Base-by-base conservation (phyloP, 768 basidiomycete genomes). In the Obba rivulosa region DNA sequence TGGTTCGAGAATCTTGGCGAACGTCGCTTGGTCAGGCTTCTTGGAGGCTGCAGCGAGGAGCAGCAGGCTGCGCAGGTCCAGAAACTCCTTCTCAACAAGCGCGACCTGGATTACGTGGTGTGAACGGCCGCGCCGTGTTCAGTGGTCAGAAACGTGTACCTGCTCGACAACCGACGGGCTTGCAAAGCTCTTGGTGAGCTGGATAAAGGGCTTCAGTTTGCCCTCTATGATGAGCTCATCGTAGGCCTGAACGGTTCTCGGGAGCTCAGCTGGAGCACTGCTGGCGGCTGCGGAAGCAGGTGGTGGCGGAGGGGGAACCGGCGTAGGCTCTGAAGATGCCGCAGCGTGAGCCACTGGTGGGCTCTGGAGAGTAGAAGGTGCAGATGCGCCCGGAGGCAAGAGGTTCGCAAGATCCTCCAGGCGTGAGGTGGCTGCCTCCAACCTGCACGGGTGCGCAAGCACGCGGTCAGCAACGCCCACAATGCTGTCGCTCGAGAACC, bases 401-500 rank as follows among this genome's bases (percentile, higher is more conserved):
- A 78, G 71, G 35, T 77, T 72, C 34, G 86, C 85, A 51, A 92
- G 73, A 62, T 99, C 96, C 67, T 99, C 96, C 31, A 99, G 80
- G 28, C 96, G 81, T 38, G 88, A 90, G 5, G 92, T 93, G 8
- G 92, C 90, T 21, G 96, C 96, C 74, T 94, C 88, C 43, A 92
- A 79, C 55, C 93, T 93, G 36, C 38, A 23, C n/a, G 41, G 35
- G 8, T 14, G 37, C 20, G 24, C n/a, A n/a, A 39, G 42, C 4
- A 39, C 50, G 8, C 61, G 60, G 45, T 64, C 57, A 35, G 51
- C 13, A 10, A 55, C n/a, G 31, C 23, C 25, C 46, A 11, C 36
- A 41, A 11, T 22, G 35, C 41, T 24, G 24, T 20, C n/a, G 14
- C 28, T 20, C 16, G 21, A 3, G 24, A 22, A 48, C 60, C 35